A percentile compares a stretch with the other conserved stretches of the same genome.
phyloP scores from a whole-genome alignment of 2,329 filamentous ascomycete species.

The Cladophialophora psammophila region DNA sequence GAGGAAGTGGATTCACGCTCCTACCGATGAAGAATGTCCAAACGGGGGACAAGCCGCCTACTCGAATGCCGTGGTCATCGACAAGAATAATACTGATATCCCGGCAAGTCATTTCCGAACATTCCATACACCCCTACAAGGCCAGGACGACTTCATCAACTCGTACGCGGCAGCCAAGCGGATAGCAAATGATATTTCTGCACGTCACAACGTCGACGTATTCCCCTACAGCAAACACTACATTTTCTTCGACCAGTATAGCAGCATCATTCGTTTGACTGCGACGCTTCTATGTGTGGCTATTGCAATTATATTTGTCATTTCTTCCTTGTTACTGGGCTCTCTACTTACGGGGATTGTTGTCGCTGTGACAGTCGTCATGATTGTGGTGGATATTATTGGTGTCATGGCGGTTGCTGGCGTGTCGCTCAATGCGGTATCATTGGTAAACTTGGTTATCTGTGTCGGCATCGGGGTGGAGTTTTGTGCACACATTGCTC shows the following conservation, averaged over 20 bases:
- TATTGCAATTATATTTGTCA: conserved; percentile 81
- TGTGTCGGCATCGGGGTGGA: conserved; percentile 96
- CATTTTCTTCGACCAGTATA: conserved; percentile 98
- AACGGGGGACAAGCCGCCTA: conserved; percentile 90
- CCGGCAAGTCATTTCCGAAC: conserved; percentile 91
- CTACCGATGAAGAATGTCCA: conserved; percentile 83
- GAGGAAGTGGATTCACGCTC: conserved; percentile 78
- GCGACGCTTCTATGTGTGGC: conserved; percentile 81
- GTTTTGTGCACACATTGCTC: conserved; percentile 95
- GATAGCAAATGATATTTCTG: conserved; percentile 78
- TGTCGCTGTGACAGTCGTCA: conserved; percentile 84
- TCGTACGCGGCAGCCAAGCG: conserved; percentile 89
- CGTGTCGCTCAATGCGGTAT: conserved; percentile 93
- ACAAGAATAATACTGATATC: conserved; percentile 70
- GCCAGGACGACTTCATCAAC: conserved; percentile 89
- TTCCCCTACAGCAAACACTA: conserved; percentile 99
- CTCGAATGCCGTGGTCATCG: conserved; percentile 80
- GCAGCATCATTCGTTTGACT: conserved; percentile 81
- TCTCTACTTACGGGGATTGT: conserved; percentile 81
- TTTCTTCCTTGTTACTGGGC: conserved; percentile 82
- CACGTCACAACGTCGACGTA: conserved; percentile 76
- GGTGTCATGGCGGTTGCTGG: conserved; percentile 89
- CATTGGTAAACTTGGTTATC: conserved; percentile 94
- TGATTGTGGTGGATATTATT: conserved; percentile 94
- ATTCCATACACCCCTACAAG: conserved; percentile 83